phyloP scores from a whole-genome alignment of 257 asterid species.

The Petunia axillaris region DNA sequence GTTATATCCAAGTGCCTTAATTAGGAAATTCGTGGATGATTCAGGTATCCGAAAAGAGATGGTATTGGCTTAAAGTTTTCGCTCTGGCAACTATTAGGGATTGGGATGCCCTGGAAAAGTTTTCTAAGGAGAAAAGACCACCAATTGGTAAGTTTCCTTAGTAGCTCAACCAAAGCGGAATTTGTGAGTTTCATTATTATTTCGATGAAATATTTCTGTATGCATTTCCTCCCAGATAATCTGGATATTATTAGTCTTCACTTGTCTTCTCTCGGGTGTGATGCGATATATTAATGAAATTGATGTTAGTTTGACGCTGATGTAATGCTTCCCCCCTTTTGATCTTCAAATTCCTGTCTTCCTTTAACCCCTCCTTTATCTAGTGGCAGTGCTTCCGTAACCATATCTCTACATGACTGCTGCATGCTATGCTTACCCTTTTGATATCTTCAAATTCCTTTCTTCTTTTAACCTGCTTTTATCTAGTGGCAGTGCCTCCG shows the following conservation, averaged over 20 bases:
- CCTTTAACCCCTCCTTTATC: too few relatives aligned
- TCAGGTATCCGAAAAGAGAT: slow-evolving; percentile 93
- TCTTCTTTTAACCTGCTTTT: neutral
- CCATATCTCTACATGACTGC: neutral
- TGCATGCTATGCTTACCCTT: neutral
- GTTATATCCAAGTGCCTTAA: neutral
- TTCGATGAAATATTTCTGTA: neutral
- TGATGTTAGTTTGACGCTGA: neutral
- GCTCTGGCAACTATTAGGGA: slow-evolving; percentile 92
- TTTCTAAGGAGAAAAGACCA: slow-evolving; percentile 89
- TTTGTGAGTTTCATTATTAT: neutral
- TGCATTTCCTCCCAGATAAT: neutral
- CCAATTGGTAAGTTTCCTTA: slow-evolving; percentile 68
- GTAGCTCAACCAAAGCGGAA: slow-evolving; percentile 19
- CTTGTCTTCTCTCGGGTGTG: neutral
- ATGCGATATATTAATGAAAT: neutral
- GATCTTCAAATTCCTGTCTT: too few relatives aligned
- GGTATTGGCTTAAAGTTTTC: slow-evolving; percentile 98
- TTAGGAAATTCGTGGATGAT: slow-evolving; percentile 31
- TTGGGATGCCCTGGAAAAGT: slow-evolving; percentile 91
- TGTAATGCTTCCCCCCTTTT: too few relatives aligned
- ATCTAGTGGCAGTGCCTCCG: neutral
- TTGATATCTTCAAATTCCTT: neutral
- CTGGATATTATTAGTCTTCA: neutral
- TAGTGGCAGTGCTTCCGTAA: too few relatives aligned